Evolutionary conservation across 1,139 yeast genomes (phyloP), one percentile per base, ranked within the genome.

Genomic region (Saccharomyces hybrid): DNA sequence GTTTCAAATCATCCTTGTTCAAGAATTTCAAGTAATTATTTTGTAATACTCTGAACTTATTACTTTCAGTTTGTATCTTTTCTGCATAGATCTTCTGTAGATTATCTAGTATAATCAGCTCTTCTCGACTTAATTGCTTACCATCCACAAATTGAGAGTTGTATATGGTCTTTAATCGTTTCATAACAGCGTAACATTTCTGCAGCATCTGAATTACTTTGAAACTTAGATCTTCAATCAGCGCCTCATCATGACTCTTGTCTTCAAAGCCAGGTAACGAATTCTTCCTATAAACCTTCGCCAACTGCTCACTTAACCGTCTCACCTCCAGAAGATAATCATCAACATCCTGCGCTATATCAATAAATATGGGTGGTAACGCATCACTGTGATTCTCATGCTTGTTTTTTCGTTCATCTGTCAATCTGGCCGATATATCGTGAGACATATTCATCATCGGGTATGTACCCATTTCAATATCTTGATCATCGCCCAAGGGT

Each of bases 231-330:
- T 81, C 81, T 66, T 91, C 97, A 59, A 95, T 89, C 56, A 78
- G 80, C 59, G 85, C 88, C 61, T 85, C 86, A 59, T 83, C 83
- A 25, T 77, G 76, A 2, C 82, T 78, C 59, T 88, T 79, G 67
- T 91, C 97, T 59, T 80, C 84, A 65, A 90, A 88, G 46, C 93
- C 93, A 2, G 96, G 96, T 50, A 93, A 78, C 29, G 93, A 77
- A 61, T 91, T 86, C 70, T 85, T 86, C 67, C 87, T 85, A 68
- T 95, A 95, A 50, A 89, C 70, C 38, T 79, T 77, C 54, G 83
- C 84, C 62, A 93, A 50, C 60, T 70, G 58, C 57, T 76, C 74
- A 58, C 84, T 78, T 63, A 83, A 73, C 46, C 64, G 60, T 55
- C 78, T 77, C 53, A 86, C 77, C 23, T 73, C 73, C 1, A 61